Percentiles rank a stretch among this genome's conserved stretches.
Conservation (phyloP, 2,329 filamentous ascomycete species). For the Epichloe gansuensis region DNA sequence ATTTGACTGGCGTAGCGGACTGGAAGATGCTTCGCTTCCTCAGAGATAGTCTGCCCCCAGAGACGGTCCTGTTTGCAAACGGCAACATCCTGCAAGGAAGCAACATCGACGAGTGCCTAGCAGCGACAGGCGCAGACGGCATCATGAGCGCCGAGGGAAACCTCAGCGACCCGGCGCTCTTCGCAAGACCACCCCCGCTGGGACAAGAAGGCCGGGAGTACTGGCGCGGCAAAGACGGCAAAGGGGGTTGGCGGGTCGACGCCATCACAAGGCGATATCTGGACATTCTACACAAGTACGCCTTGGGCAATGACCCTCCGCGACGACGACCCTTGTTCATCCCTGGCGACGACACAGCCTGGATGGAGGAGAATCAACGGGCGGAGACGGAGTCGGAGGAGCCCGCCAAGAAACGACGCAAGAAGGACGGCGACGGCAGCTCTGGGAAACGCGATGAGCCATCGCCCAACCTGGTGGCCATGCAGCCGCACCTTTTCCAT, state of each 20-base stretch:
- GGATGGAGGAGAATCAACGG: constrained; percentile 25
- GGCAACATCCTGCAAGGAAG: constrained; percentile 77
- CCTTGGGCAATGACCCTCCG: constrained; percentile 53
- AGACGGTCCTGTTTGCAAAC: constrained; percentile 93
- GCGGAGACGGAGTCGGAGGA: constrained; percentile 27
- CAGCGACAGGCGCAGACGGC: constrained; percentile 75
- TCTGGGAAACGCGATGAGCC: constrained; percentile 24
- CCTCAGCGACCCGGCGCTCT: constrained; percentile 80
- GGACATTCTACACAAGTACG: constrained; percentile 75
- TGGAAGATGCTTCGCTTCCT: constrained; percentile 78
- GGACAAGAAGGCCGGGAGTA: constrained; percentile 66
- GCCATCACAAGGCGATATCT: constrained; percentile 78
- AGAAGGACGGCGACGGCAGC: constrained; percentile 22
- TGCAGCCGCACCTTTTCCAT: constrained; percentile 91
- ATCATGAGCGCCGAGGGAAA: constrained; percentile 97
- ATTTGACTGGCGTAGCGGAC: constrained; percentile 85
- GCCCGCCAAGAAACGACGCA: constrained; percentile 40
- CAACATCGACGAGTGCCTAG: constrained; percentile 66
- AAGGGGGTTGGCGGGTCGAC: constrained; percentile 79
- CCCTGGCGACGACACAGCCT: constrained; percentile 39
- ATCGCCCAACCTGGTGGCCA: constrained; percentile 55
- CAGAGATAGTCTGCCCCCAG: constrained; percentile 66
- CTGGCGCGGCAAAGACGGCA: constrained; percentile 68
- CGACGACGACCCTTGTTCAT: constrained; percentile 60
- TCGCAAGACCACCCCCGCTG: constrained; percentile 54